These are phyloP conservation scores for Primulina eburnea DNA, from an alignment of 257 asterid genomes.

Conservation along the genomic window DNA sequence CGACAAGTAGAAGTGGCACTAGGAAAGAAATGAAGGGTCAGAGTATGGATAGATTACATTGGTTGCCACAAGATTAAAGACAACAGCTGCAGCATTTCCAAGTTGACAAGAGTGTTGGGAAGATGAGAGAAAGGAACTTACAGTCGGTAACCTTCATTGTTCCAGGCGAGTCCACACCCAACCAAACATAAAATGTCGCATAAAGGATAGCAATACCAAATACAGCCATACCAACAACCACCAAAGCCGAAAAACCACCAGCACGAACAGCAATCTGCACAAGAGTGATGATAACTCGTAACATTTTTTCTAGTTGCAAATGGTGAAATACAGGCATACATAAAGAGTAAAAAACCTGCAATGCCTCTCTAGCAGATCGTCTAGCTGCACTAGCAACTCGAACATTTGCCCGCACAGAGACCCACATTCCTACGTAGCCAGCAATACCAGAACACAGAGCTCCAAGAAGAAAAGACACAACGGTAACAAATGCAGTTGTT, in stretches of 20 bases:
- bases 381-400: conserved; percentile 99
- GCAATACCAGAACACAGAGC: conserved; percentile 97
- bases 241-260: conserved; percentile 97
- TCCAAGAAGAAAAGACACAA: conserved; percentile 87
- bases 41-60: conserved; percentile 9
- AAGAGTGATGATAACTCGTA: conserved; percentile 29
- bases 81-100: conserved; percentile 14
- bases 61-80: conserved; percentile 9
- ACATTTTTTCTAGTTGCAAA: conserved; percentile 22
- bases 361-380: conserved; percentile 94
- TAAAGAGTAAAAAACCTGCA: conserved; percentile 59
- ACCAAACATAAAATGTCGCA: conserved; percentile 78
- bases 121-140: conserved; percentile 42
- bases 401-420: conserved; percentile 98
- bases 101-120: conserved; percentile 11
- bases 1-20: conserved; percentile 99
- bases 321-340: conserved; percentile 7
- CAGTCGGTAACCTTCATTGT: conserved; percentile 88
- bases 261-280: conserved; percentile 97
- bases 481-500: conserved; percentile 80
- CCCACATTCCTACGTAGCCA: conserved; percentile 99
- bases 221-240: conserved; percentile 99
- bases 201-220: conserved; percentile 87
- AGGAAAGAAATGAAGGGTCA: conserved; percentile 25
- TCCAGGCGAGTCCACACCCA: conserved; percentile 89